phyloP scores from a whole-genome alignment of 768 basidiomycete genomes.

The Trametes maxima region DNA sequence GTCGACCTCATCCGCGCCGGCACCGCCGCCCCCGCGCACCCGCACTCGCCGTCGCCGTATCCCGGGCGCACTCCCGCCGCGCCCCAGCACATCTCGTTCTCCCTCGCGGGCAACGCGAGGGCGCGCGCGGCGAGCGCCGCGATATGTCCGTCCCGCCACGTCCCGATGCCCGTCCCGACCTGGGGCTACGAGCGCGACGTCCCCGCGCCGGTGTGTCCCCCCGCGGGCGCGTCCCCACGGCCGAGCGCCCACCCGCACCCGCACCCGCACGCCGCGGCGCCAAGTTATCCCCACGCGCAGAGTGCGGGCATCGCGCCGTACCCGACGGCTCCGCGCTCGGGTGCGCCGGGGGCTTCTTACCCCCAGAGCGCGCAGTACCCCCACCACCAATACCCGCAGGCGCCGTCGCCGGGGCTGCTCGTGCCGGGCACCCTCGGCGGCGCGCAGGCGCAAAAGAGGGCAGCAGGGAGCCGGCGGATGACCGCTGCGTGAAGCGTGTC shows the following conservation, averaged over 20 bases:
- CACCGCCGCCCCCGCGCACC: no score
- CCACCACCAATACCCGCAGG: background rate
- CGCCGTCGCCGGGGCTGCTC: background rate
- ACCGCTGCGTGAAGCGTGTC: slow-evolving; percentile 9
- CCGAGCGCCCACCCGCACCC: no score
- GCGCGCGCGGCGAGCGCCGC: slow-evolving; percentile 16
- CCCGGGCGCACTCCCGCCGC: background rate
- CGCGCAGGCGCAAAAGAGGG: slow-evolving; percentile 9
- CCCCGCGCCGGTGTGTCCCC: slow-evolving; percentile 14
- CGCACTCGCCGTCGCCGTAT: slow-evolving; percentile 1
- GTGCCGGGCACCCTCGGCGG: background rate
- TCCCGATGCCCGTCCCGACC: slow-evolving; percentile 9
- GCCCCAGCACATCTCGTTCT: background rate
- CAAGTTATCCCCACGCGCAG: slow-evolving; percentile 1
- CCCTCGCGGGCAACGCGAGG: slow-evolving; percentile 3
- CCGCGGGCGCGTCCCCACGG: background rate
- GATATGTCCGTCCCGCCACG: background rate
- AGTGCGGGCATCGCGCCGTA: background rate
- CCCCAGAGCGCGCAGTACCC: background rate
- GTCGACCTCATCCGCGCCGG: slow-evolving; percentile 57
- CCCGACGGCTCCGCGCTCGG: background rate
- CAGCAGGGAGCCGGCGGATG: slow-evolving; percentile 17
- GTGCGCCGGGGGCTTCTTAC: background rate
- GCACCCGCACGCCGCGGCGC: background rate
- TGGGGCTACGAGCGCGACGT: slow-evolving; percentile 23